phyloP scores from a whole-genome alignment of 208 protist genomes.

The Herpetomonas samuelpessoai region DNA sequence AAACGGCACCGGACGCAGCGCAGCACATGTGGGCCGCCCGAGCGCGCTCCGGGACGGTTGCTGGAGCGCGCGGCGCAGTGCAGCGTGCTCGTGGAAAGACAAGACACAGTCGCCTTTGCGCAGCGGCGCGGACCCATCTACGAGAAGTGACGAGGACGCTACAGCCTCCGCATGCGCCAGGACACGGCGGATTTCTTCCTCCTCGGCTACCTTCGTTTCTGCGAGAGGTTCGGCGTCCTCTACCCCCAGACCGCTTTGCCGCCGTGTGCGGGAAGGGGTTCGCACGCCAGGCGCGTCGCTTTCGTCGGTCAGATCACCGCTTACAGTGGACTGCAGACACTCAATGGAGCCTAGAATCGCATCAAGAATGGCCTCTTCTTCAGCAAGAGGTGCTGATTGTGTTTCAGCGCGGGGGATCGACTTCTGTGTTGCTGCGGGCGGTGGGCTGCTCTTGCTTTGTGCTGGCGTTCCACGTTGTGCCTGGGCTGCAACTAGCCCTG shows the following conservation, averaged over 20 bases:
- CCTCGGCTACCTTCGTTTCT: neutral
- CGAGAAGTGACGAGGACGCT: constrained; percentile 29
- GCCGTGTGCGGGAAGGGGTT: neutral
- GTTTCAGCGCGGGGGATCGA: no score
- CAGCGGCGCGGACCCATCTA: constrained; percentile 5
- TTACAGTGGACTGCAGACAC: constrained; percentile 61
- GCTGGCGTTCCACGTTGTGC: no score
- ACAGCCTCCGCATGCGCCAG: constrained; percentile 46
- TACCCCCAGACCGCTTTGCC: no score
- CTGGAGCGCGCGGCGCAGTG: constrained; percentile 37
- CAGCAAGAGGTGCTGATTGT: constrained; percentile 3
- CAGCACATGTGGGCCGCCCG: constrained; percentile 52
- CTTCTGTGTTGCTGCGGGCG: no score
- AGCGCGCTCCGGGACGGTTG: constrained; percentile 19
- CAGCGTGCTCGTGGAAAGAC: constrained; percentile 61
- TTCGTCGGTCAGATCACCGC: constrained; percentile 42
- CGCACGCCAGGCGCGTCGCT: neutral
- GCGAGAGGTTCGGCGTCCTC: no score
- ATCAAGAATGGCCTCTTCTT: constrained; percentile 52
- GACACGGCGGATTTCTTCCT: constrained; percentile 29
- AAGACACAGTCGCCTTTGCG: constrained; percentile 39
- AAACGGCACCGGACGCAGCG: constrained; percentile 11
- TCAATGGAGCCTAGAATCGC: constrained; percentile 61
- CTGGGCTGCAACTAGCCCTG: no score
- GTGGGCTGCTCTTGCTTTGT: no score